Evolutionary conservation across 306 rosid genomes (phyloP).

Genomic region (Prunus persica): DNA sequence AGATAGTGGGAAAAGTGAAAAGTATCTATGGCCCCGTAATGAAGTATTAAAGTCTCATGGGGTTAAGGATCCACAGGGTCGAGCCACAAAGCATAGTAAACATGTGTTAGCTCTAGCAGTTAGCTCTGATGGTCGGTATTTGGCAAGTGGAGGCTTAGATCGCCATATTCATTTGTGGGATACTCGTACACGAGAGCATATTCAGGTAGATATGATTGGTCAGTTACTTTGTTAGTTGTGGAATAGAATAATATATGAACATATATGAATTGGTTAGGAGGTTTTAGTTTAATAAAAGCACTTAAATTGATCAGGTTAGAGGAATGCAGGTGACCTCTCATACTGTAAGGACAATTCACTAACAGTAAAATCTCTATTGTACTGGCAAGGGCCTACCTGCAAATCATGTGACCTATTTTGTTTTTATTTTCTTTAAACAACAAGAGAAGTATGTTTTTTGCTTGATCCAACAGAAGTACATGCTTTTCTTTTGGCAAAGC

Average conservation of each 20-base stretch:
- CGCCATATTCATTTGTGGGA: constrained; percentile 99
- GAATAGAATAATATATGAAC: background rate
- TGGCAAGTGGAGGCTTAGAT: constrained; percentile 88
- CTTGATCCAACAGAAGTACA: background rate
- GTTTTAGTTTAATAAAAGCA: background rate
- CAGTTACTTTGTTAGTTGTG: background rate
- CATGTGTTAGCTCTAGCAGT: constrained; percentile 65
- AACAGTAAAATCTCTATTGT: background rate
- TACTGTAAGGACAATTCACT: background rate
- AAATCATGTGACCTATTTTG: background rate
- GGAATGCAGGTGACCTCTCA: background rate
- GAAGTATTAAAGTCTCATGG: constrained; percentile 72
- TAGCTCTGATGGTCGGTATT: constrained; percentile 89
- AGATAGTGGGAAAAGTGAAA: constrained; percentile 72
- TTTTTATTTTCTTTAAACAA: background rate
- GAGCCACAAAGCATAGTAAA: constrained; percentile 67
- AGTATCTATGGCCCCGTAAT: constrained; percentile 72
- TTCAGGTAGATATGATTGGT: constrained; percentile 54
- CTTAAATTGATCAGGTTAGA: background rate
- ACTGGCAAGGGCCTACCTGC: background rate
- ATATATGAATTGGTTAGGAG: background rate
- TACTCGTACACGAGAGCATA: constrained; percentile 78
- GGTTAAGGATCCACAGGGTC: constrained; percentile 73
- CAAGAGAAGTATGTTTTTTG: background rate
- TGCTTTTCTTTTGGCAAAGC: background rate